phyloP scores from a whole-genome alignment of 2,329 filamentous ascomycete species.

The Xylaria sp. region DNA sequence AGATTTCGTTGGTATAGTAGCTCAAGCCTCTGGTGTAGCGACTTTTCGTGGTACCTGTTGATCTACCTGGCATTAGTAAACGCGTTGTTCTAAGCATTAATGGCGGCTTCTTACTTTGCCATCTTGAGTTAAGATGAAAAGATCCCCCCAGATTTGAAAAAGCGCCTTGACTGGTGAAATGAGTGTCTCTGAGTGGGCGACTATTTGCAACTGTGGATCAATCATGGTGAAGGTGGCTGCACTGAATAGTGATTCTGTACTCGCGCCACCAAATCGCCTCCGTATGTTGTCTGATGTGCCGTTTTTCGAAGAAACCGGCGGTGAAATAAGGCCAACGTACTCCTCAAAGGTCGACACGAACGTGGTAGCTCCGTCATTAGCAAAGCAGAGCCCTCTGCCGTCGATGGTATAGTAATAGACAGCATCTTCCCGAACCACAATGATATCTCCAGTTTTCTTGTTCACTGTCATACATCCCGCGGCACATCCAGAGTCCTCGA shows the following conservation, averaged over 20 bases:
- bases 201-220: constrained; percentile 90
- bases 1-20: constrained; percentile 94
- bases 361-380: constrained; percentile 91
- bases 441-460: constrained; percentile 80
- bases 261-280: constrained; percentile 76
- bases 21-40: constrained; percentile 89
- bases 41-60: constrained; percentile 89
- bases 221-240: constrained; percentile 89
- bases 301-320: constrained; percentile 67
- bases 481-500: constrained; percentile 90
- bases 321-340: constrained; percentile 88
- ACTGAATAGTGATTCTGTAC: constrained; percentile 82
- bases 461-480: constrained; percentile 97
- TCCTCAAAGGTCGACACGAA: constrained; percentile 82
- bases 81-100: background rate
- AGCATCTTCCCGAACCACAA: constrained; percentile 94
- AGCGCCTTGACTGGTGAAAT: constrained; percentile 82
- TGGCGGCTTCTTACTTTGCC: constrained; percentile 75
- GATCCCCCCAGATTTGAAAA: constrained; percentile 88
- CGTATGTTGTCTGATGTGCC: constrained; percentile 69
- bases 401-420: constrained; percentile 92
- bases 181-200: constrained; percentile 88
- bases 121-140: constrained; percentile 91
- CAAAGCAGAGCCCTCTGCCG: constrained; percentile 86
- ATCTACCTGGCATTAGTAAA: constrained; percentile 63